Evolutionary conservation across 352 stramenopile species (phyloP), one percentile per base, ranked within the genome.

Genomic region (Pythium chondricola): DNA sequence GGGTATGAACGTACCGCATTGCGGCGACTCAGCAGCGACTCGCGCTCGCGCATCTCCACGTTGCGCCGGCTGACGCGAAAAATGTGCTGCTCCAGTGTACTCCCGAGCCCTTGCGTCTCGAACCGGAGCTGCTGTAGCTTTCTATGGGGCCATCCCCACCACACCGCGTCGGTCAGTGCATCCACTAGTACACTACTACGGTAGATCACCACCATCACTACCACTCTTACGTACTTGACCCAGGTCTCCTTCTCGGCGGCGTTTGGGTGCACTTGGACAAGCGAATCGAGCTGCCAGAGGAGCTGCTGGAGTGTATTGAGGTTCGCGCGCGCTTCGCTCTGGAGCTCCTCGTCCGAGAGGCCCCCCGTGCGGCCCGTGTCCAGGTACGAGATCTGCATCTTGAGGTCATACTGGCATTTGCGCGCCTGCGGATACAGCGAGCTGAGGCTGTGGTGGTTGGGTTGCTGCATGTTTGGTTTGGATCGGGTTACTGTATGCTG

Each of bases 351-450:
- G 48, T 74, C 60, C n/a, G 63, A 76, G 35, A 67, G 69, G 38
- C 65, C 69, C 31, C 71, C 71, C 21, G 56, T 71, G 25, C 66
- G 69, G 0, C 72, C 70, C 6, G 74, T 83, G 49, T 93, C 82
- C 37, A 93, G 40, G 60, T 91, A 93, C 54, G 73, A 87, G 56
- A 93, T 79, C 63, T 93, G 82, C 74, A 88, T 90, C 68, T 93
- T 93, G 52, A 93, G 74, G 59, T 93, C 82, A 60, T 89, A 93
- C 58, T 90, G 79, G 33, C 90, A 68, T 64, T 93, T 93, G 31
- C 78, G 68, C 20, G 78, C 81, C 63, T 87, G 81, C 20, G 79
- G 76, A 42, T 89, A 89, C 53, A 93, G 71, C 58, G 78, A 72
- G 43, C 76, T 69, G 32, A 89, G 64, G 56, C 78, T 80, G 52